A percentile compares a stretch with the other conserved stretches of the same genome.
phyloP scores from a whole-genome alignment of 2,329 filamentous ascomycete genomes.

The Aspergillus chevalieri region DNA sequence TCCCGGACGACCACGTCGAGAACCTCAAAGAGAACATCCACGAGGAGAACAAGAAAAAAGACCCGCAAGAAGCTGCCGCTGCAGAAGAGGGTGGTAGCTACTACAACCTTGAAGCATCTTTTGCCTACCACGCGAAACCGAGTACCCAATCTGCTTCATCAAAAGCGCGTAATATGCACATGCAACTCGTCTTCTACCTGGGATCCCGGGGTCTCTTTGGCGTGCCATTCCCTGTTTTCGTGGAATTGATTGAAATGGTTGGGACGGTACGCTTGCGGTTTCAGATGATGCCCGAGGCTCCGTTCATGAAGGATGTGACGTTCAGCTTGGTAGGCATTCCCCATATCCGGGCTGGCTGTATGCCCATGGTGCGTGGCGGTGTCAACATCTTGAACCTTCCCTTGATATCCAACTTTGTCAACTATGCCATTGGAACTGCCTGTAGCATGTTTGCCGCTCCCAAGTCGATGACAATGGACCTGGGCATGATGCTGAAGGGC shows the following conservation, averaged over 20 bases:
- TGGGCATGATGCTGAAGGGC: slow-evolving; percentile 83
- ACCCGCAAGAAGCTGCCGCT: slow-evolving; percentile 78
- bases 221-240: slow-evolving; percentile 78
- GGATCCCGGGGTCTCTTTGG: slow-evolving; percentile 85
- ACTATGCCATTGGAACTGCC: slow-evolving; percentile 84
- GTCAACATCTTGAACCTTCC: slow-evolving; percentile 89
- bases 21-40: slow-evolving; percentile 78
- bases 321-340: slow-evolving; percentile 93
- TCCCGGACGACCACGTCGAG: slow-evolving; percentile 74
- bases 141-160: slow-evolving; percentile 63
- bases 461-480: slow-evolving; percentile 86
- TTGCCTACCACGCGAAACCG: slow-evolving; percentile 85
- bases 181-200: slow-evolving; percentile 91
- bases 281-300: slow-evolving; percentile 81
- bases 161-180: slow-evolving; percentile 92
- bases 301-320: slow-evolving; percentile 84
- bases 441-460: slow-evolving; percentile 89
- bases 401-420: slow-evolving; percentile 92
- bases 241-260: slow-evolving; percentile 85
- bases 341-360: slow-evolving; percentile 80
- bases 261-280: slow-evolving; percentile 77
- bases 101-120: slow-evolving; percentile 85
- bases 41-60: slow-evolving; percentile 71
- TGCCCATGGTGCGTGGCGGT: slow-evolving; percentile 85
- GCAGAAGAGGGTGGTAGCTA: slow-evolving; percentile 86